Evolutionary conservation across 1,284 basidiomycete genomes (phyloP).

Genomic region (Ceratorhiza oryzae-sativae): DNA sequence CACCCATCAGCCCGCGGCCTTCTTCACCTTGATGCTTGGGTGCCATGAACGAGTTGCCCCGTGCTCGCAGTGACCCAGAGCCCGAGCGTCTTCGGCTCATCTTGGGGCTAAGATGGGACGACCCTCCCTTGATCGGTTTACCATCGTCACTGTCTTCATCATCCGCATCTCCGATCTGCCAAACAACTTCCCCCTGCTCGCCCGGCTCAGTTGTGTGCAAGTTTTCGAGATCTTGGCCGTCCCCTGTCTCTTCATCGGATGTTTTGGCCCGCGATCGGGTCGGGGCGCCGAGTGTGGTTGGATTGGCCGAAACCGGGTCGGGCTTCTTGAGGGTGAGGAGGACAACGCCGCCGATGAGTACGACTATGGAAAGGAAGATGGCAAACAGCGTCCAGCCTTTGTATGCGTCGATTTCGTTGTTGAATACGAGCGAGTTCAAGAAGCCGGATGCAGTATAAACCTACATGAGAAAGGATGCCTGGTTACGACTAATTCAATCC

Average conservation of each 20-base stretch:
- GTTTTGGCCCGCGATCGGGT: constrained; percentile 11
- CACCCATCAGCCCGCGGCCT: constrained; percentile 43
- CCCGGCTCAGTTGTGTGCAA: constrained; percentile 13
- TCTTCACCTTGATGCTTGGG: constrained; percentile 40
- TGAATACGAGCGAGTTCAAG: constrained; percentile 76
- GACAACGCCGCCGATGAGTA: constrained; percentile 87
- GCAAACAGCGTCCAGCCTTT: constrained; percentile 81
- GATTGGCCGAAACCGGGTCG: constrained; percentile 53
- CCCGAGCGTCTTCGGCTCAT: constrained; percentile 16
- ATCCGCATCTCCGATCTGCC: constrained; percentile 63
- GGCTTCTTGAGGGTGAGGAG: constrained; percentile 85
- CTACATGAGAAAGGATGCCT: too few species aligned
- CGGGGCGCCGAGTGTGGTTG: constrained; percentile 41
- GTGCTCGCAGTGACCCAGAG: constrained; percentile 5
- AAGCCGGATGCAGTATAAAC: constrained; percentile 54
- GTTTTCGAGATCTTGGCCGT: constrained; percentile 50
- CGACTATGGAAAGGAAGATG: constrained; percentile 81
- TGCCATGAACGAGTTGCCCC: background rate
- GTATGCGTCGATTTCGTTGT: constrained; percentile 82
- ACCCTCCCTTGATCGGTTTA: constrained; percentile 45
- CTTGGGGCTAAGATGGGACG: constrained; percentile 16
- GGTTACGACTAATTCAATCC: too few species aligned
- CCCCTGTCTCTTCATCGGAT: constrained; percentile 47
- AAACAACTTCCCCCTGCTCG: constrained; percentile 53
- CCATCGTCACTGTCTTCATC: constrained; percentile 65